phyloP scores from a whole-genome alignment of 768 basidiomycete genomes.

The Tulasnella sp. region DNA sequence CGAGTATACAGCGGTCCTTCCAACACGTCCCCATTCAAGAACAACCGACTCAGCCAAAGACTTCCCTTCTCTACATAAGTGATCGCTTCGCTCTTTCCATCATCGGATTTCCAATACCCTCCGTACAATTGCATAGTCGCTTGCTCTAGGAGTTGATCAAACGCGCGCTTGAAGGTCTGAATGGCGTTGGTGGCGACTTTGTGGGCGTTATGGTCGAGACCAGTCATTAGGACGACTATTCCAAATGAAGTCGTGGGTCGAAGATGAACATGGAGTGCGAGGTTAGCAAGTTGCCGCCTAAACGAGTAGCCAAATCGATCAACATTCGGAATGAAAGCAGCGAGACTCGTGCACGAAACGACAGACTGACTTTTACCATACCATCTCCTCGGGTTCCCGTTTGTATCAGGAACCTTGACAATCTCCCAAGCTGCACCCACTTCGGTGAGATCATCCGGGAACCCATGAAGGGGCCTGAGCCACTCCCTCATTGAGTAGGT shows the following conservation, averaged over 20 bases:
- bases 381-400: constrained; percentile 38
- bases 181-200: constrained; percentile 40
- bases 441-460: no score
- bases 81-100: constrained; percentile 32
- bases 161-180: constrained; percentile 41
- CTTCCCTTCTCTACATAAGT: constrained; percentile 38
- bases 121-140: constrained; percentile 37
- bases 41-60: constrained; percentile 37
- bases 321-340: neutral
- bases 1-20: constrained; percentile 31
- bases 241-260: no score
- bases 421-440: no score
- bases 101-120: constrained; percentile 39
- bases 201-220: constrained; percentile 40
- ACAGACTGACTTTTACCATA: no score
- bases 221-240: no score
- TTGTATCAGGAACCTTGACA: constrained; percentile 34
- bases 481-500: constrained; percentile 42
- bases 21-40: constrained; percentile 38
- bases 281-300: constrained; percentile 41
- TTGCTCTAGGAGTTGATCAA: constrained; percentile 38
- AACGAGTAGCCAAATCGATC: neutral
- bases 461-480: constrained; percentile 43
- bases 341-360: neutral
- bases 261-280: no score